A percentile compares a stretch with the other conserved stretches of the same genome.
These are phyloP conservation scores for Hypoxylon fuscum DNA, from an alignment of 495 filamentous ascomycete species.

Conservation along the genomic window DNA sequence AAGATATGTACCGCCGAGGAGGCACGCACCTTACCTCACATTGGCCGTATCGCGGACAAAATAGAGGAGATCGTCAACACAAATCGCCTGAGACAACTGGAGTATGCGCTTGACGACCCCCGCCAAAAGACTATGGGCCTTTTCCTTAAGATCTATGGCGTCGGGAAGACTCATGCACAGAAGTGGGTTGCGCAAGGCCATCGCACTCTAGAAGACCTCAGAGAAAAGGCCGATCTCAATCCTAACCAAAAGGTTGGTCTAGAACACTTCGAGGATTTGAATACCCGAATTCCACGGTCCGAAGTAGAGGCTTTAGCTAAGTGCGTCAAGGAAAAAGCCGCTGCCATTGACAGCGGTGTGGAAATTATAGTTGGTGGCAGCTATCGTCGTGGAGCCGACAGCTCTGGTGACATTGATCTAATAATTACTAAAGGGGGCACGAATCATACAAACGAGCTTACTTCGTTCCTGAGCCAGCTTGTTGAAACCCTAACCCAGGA, in stretches of 20 bases:
- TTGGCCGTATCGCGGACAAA: constrained; percentile 83
- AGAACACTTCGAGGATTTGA: constrained; percentile 83
- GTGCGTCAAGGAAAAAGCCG: constrained; percentile 70
- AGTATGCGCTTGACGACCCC: constrained; percentile 70
- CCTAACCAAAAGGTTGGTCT: constrained; percentile 81
- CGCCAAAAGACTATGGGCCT: constrained; percentile 67
- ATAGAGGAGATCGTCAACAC: constrained; percentile 91
- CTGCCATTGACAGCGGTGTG: constrained; percentile 64
- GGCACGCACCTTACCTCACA: constrained; percentile 72
- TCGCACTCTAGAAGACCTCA: constrained; percentile 77
- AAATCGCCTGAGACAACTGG: constrained; percentile 75
- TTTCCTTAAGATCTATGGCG: constrained; percentile 85
- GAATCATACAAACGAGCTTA: constrained; percentile 64
- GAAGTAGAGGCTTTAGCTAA: constrained; percentile 78
- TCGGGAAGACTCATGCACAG: constrained; percentile 72
- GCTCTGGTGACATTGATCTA: constrained; percentile 85
- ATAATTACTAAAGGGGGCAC: constrained; percentile 80
- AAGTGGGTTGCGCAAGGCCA: constrained; percentile 84
- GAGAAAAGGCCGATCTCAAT: constrained; percentile 69
- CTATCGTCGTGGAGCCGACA: constrained; percentile 80
- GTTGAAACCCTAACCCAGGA: constrained; percentile 66
- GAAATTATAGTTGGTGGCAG: constrained; percentile 82
- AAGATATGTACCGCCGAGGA: constrained; percentile 74
- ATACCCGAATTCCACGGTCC: constrained; percentile 78
- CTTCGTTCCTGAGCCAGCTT: constrained; percentile 69